Percentiles rank a stretch among this genome's conserved stretches.
phyloP scores from a whole-genome alignment of 2,329 filamentous ascomycete genomes.

The Chaetomium strumarium region DNA sequence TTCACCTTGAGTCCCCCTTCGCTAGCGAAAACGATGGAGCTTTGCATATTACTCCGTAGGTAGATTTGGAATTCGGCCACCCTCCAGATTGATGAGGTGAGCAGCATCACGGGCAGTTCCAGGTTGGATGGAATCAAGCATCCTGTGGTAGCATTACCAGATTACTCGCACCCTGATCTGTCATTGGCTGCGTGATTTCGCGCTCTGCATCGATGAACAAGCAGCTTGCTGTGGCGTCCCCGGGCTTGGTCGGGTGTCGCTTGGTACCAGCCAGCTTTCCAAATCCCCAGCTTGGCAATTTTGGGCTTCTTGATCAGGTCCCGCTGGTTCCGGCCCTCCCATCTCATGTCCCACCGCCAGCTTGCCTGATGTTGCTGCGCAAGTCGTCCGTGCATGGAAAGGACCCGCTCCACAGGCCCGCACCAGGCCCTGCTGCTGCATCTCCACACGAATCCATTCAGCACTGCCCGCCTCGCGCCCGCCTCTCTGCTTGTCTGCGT shows the following conservation, averaged over 20 bases:
- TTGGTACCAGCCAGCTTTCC: not conserved
- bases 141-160: not conserved
- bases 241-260: not conserved
- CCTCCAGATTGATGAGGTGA: too few species aligned
- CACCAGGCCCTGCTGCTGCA: not conserved
- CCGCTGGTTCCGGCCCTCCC: conserved; percentile 14
- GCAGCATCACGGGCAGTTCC: too few species aligned
- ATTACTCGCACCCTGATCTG: not conserved
- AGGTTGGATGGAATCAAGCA: not conserved
- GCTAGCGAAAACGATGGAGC: not conserved
- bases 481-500: not conserved
- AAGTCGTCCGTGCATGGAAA: conserved; percentile 2
- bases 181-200: not conserved
- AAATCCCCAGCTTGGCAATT: conserved; percentile 7
- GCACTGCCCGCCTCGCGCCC: conserved; percentile 7
- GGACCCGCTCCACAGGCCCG: conserved; percentile 9
- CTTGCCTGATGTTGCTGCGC: not conserved
- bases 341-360: too few species aligned
- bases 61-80: too few species aligned
- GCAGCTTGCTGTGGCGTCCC: not conserved
- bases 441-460: not conserved
- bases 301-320: conserved; percentile 3
- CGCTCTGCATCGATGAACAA: not conserved
- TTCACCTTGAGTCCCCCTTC: conserved; percentile 1
- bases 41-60: too few species aligned